A percentile compares a stretch with the other conserved stretches of the same genome.
These are phyloP conservation scores for Globisporangium spinosum DNA, from an alignment of 352 stramenopile genomes.

Conservation along the genomic window DNA sequence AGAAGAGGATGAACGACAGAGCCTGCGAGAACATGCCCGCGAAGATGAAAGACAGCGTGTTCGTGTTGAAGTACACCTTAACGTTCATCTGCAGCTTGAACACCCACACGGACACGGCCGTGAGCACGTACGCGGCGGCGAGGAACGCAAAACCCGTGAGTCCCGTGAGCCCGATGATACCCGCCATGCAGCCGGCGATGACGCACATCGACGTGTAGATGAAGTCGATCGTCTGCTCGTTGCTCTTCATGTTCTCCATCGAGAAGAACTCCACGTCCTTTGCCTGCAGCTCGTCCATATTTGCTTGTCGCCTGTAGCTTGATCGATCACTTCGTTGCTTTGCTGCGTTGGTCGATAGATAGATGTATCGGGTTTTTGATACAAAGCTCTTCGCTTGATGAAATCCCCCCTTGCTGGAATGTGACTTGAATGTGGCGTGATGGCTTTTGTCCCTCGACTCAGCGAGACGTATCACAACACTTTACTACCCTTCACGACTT, in stretches of 20 bases:
- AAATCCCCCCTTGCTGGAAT: background rate
- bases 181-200: slow-evolving; percentile 74
- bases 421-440: background rate
- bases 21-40: slow-evolving; percentile 64
- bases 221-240: slow-evolving; percentile 77
- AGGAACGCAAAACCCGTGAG: slow-evolving; percentile 75
- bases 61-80: slow-evolving; percentile 83
- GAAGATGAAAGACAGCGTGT: slow-evolving; percentile 63
- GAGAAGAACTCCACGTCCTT: slow-evolving; percentile 87
- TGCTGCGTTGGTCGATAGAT: background rate
- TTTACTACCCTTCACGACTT: background rate
- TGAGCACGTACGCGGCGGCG: slow-evolving; percentile 59
- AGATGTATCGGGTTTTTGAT: slow-evolving; percentile 1
- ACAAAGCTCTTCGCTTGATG: background rate
- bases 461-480: background rate
- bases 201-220: slow-evolving; percentile 83
- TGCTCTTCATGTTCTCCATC: slow-evolving; percentile 84
- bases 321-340: background rate
- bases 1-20: slow-evolving; percentile 88
- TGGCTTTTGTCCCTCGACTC: background rate
- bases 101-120: slow-evolving; percentile 55
- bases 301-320: slow-evolving; percentile 2
- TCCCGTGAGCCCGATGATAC: slow-evolving; percentile 74
- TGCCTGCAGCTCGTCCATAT: slow-evolving; percentile 59
- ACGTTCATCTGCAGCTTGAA: slow-evolving; percentile 75